These are phyloP conservation scores for Cyclotella kingstonii DNA, from an alignment of 108 stramenopile species.

Conservation along the genomic window DNA sequence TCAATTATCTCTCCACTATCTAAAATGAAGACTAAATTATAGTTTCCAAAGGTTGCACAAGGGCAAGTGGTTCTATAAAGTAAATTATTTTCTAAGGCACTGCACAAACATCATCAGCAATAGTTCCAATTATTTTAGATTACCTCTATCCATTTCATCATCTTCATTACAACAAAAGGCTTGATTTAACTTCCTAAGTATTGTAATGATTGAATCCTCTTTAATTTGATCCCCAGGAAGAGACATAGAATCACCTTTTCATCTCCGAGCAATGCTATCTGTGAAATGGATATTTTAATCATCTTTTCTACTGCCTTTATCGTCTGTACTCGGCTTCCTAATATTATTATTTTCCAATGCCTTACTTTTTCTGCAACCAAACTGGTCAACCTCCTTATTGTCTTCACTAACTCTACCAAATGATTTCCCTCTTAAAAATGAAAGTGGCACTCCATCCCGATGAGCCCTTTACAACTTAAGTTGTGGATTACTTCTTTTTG, in stretches of 20 bases:
- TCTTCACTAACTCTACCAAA: constrained; percentile 2
- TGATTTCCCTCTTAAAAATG: constrained; percentile 8
- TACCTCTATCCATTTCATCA: constrained; percentile 14
- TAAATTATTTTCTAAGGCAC: constrained; percentile 62
- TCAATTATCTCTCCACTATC: constrained; percentile 57
- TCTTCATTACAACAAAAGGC: constrained; percentile 2
- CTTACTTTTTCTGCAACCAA: constrained; percentile 2
- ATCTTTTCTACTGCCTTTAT: constrained; percentile 1
- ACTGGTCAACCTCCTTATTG: not conserved
- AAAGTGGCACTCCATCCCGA: constrained; percentile 21
- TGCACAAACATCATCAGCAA: constrained; percentile 51
- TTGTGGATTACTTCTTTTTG: constrained; percentile 1
- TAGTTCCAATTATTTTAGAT: constrained; percentile 74
- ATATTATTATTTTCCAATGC: not conserved
- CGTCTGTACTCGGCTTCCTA: not conserved
- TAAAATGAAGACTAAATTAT: constrained; percentile 40
- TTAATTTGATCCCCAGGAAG: constrained; percentile 29
- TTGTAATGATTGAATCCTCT: constrained; percentile 50
- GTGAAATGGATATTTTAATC: constrained; percentile 7
- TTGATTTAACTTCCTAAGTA: constrained; percentile 58
- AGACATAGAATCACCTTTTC: constrained; percentile 30
- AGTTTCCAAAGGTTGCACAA: constrained; percentile 77
- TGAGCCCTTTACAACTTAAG: constrained; percentile 30
- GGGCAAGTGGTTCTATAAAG: constrained; percentile 63
- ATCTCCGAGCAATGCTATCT: constrained; percentile 24